A percentile compares a stretch with the other conserved stretches of the same genome.
Evolutionary conservation across 2,329 filamentous ascomycete species (phyloP).

Genomic region (Fusarium protoensiforme): DNA sequence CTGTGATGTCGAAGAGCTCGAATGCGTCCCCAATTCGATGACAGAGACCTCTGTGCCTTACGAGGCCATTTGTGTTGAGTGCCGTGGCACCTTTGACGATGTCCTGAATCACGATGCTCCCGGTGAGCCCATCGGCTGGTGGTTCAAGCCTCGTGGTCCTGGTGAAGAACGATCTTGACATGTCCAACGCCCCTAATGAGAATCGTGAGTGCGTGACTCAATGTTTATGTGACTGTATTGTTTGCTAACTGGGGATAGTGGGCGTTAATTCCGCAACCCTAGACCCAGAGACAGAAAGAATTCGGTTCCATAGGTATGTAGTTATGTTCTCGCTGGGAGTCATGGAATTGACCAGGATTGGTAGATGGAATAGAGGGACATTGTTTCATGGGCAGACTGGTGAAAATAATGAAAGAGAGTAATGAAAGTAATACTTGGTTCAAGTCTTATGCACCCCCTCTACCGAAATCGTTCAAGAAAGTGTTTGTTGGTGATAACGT

Average conservation of each 20-base stretch:
- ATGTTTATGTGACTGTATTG: background rate
- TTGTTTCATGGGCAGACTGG: background rate
- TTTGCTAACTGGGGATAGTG: background rate
- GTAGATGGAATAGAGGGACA: background rate
- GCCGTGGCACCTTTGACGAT: background rate
- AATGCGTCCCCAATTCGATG: background rate
- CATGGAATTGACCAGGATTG: background rate
- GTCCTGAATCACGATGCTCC: background rate
- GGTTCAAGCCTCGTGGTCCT: background rate
- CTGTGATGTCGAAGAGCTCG: background rate
- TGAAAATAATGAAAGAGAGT: background rate
- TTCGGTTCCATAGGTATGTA: background rate
- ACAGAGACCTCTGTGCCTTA: background rate
- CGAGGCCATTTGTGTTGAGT: background rate
- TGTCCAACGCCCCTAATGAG: background rate
- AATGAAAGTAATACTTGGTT: background rate
- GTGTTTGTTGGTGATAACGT: background rate
- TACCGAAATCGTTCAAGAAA: background rate
- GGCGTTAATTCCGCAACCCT: background rate
- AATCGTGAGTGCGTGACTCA: background rate
- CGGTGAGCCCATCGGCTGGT: background rate
- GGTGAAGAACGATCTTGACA: background rate
- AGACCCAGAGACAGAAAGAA: background rate
- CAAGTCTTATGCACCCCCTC: background rate
- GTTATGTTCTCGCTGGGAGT: background rate